These are phyloP conservation scores for Penstemon barbatus DNA, from an alignment of 257 asterid genomes.

Conservation along the genomic window DNA sequence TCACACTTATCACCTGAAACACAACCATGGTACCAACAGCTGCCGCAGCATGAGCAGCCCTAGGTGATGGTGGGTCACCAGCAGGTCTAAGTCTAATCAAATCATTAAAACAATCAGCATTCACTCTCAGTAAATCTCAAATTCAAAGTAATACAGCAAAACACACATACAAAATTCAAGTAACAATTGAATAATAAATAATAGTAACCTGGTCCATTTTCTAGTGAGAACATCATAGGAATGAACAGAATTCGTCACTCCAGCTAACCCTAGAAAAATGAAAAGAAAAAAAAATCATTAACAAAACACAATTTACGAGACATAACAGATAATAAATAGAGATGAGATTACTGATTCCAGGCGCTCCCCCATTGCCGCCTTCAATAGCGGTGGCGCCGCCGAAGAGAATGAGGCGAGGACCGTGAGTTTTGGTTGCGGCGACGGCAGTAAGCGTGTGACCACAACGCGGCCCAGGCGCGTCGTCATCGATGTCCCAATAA, in stretches of 20 bases:
- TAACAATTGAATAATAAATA: slow-evolving; percentile 5
- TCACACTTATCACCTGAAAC: slow-evolving; percentile 72
- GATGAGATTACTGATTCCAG: slow-evolving; percentile 72
- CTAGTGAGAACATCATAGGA: slow-evolving; percentile 91
- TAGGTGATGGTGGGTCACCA: slow-evolving; percentile 98
- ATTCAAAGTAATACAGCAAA: not conserved
- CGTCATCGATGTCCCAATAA: slow-evolving; percentile 88
- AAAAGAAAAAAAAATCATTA: not conserved
- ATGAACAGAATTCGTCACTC: slow-evolving; percentile 86
- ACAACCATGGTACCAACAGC: slow-evolving; percentile 99
- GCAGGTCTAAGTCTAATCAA: slow-evolving; percentile 80
- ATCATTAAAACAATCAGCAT: slow-evolving; percentile 27
- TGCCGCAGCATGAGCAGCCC: slow-evolving; percentile 99
- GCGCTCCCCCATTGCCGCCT: slow-evolving; percentile 80
- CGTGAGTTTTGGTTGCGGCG: slow-evolving; percentile 82
- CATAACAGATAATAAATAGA: not conserved
- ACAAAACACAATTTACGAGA: too few species aligned
- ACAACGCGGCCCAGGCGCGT: slow-evolving; percentile 99
- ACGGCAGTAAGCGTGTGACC: slow-evolving; percentile 94
- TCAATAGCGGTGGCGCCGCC: slow-evolving; percentile 99
- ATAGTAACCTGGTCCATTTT: slow-evolving; percentile 83
- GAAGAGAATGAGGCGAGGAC: slow-evolving; percentile 89
- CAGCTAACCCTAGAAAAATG: slow-evolving; percentile 73
- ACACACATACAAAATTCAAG: slow-evolving; percentile 2
- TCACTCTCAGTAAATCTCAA: not conserved